Conservation (phyloP, 2,329 filamentous ascomycete species). For the Stagonosporopsis rhizophila region DNA sequence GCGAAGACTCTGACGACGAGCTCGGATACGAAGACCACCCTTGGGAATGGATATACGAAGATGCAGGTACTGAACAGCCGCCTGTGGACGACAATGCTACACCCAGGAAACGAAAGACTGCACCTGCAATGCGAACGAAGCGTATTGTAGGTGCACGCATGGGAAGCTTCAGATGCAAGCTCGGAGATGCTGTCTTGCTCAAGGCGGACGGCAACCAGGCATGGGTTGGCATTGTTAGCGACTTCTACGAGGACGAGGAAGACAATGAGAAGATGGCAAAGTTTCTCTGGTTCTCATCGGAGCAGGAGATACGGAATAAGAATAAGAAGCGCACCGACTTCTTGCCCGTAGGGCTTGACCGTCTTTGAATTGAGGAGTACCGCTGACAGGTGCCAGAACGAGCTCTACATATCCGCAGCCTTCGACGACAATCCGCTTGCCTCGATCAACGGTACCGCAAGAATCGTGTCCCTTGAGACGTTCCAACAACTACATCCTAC, state of each 20-base stretch:
- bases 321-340: constrained; percentile 83
- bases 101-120: constrained; percentile 44
- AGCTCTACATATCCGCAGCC: constrained; percentile 87
- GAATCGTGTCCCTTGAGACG: constrained; percentile 73
- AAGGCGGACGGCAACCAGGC: constrained; percentile 90
- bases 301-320: constrained; percentile 85
- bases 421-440: constrained; percentile 86
- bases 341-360: constrained; percentile 62
- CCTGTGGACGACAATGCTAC: constrained; percentile 33
- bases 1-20: constrained; percentile 90
- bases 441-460: constrained; percentile 90
- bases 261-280: constrained; percentile 75
- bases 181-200: constrained; percentile 85
- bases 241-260: constrained; percentile 71
- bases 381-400: constrained; percentile 65
- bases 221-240: constrained; percentile 89
- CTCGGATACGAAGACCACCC: constrained; percentile 62
- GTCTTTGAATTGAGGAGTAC: neutral
- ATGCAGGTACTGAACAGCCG: constrained; percentile 28
- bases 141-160: constrained; percentile 82
- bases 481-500: constrained; percentile 76
- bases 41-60: constrained; percentile 65
- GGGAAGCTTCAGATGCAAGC: constrained; percentile 77
- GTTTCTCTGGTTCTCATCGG: constrained; percentile 95
- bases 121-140: constrained; percentile 31